Evolutionary conservation across 805 yeast genomes (phyloP).

Genomic region (Yarrowia deformans): DNA sequence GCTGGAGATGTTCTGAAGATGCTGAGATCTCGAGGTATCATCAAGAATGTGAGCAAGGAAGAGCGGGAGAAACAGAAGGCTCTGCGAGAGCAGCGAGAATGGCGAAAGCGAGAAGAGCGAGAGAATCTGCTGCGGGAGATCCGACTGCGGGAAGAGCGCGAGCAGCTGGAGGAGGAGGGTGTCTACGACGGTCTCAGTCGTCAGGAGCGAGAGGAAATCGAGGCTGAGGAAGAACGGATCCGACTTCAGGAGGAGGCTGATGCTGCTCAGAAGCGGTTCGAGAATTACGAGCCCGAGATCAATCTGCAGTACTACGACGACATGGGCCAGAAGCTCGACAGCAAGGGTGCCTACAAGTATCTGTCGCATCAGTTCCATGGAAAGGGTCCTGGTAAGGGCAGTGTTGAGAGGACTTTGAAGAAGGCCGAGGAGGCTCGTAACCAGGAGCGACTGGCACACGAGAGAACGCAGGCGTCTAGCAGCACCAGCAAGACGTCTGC

Average conservation of each 20-base stretch:
- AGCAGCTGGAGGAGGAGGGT: constrained; percentile 38
- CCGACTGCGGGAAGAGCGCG: constrained; percentile 44
- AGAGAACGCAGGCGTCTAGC: constrained; percentile 11
- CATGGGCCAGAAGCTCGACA: constrained; percentile 62
- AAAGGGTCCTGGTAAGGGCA: constrained; percentile 50
- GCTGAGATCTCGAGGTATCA: constrained; percentile 48
- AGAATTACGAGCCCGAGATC: constrained; percentile 55
- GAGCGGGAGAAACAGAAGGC: constrained; percentile 44
- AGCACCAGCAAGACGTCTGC: constrained; percentile 20
- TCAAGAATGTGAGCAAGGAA: constrained; percentile 44
- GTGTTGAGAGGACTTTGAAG: constrained; percentile 50
- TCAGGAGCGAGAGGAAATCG: constrained; percentile 49
- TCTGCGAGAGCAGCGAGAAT: constrained; percentile 44
- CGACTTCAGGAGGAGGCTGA: constrained; percentile 48
- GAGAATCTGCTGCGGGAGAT: constrained; percentile 43
- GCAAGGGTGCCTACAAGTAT: constrained; percentile 76
- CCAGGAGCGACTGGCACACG: constrained; percentile 26
- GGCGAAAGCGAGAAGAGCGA: constrained; percentile 43
- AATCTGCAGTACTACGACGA: constrained; percentile 68
- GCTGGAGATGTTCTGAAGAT: constrained; percentile 51
- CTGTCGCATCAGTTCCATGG: constrained; percentile 84
- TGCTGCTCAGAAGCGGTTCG: constrained; percentile 48
- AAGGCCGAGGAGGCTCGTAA: constrained; percentile 45
- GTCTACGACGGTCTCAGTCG: constrained; percentile 46
- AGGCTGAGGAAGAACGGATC: constrained; percentile 46